Base-by-base conservation (phyloP, 2,329 filamentous ascomycete genomes). In the Zalaria sp. region DNA sequence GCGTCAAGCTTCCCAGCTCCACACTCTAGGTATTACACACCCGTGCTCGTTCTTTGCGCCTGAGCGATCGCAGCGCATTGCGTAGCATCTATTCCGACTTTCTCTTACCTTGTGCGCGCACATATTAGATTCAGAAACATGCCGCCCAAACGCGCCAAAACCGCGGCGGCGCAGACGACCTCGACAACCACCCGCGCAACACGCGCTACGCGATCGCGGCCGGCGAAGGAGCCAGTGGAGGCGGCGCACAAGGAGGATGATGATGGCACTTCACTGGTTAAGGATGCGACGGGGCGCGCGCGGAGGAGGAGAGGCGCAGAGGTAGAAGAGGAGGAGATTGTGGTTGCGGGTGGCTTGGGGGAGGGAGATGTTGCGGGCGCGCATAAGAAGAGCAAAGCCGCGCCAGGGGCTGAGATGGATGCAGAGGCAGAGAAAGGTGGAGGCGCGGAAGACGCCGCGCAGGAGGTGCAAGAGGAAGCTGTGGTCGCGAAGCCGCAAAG, bases 121-220 rank as follows among this genome's bases (percentile, higher is more conserved):
- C 18, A 18, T 18, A 18, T 18, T 18, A 18, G 18, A 18, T 18
- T 18, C 18, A 18, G 18, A 18, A 18, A 18, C 18, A 43, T 43
- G 42, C 38, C 42, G 34, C 42, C 42, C 1, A 43, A 55, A 50
- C 39, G 49, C 49, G 36, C 49, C 48, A 25, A 38, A 42, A 32
- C 37, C 29, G 18, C 40, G 34, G 43, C 44, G 10, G 40, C 51
- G 26, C 39, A 41, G 3, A 26, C 47, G 31, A 39, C 49, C 28
- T 31, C 39, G 25, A 38, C 49, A 11, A 25, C 42, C 4, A 39
- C 47, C 32, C 40, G 47, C 27, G 42, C 27, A 25, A 44, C 42
- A 25, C 46, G 56, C 34, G 48, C 43, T 28, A 54, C 53, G 34
- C 39, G 56, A 57, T 55, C 41, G 54, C 48, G 18, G 43, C 51